Conservation (phyloP, 2,329 filamentous ascomycete genomes). For the Xylaria multiplex region DNA sequence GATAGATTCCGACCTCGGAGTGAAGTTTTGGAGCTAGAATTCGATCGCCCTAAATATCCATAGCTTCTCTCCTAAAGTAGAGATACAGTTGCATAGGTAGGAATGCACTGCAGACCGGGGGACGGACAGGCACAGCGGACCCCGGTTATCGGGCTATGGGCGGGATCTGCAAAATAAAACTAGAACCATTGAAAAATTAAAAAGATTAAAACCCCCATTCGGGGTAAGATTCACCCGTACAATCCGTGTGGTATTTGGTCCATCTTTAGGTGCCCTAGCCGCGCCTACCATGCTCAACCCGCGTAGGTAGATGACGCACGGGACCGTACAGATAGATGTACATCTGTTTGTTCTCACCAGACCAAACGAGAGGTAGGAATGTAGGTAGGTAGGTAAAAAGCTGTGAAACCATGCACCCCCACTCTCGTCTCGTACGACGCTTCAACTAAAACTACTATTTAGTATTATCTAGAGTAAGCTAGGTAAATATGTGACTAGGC, state of each 20-base stretch:
- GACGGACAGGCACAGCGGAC: background rate
- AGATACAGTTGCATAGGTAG: background rate
- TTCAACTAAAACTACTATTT: background rate
- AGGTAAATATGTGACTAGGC: constrained; percentile 6
- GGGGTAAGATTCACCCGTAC: background rate
- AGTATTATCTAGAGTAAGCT: constrained; percentile 20
- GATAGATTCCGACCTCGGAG: too few relatives aligned
- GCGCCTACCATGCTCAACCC: too few relatives aligned
- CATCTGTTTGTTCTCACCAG: background rate
- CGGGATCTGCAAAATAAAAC: constrained; percentile 9
- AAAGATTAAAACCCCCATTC: too few relatives aligned
- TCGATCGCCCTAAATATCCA: too few relatives aligned
- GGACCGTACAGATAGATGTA: background rate
- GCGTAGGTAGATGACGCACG: too few relatives aligned
- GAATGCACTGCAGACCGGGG: background rate
- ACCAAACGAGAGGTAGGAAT: too few relatives aligned
- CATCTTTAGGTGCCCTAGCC: too few relatives aligned
- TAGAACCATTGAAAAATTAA: background rate
- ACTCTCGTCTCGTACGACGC: background rate
- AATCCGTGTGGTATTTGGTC: background rate
- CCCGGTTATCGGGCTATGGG: constrained; percentile 21
- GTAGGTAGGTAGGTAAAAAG: too few relatives aligned
- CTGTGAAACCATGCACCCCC: background rate
- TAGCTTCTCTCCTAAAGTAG: too few relatives aligned
- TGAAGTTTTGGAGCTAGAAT: too few relatives aligned